Evolutionary conservation across 1,139 yeast genomes (phyloP).

Genomic region (Debaryomycetaceae sp.): DNA sequence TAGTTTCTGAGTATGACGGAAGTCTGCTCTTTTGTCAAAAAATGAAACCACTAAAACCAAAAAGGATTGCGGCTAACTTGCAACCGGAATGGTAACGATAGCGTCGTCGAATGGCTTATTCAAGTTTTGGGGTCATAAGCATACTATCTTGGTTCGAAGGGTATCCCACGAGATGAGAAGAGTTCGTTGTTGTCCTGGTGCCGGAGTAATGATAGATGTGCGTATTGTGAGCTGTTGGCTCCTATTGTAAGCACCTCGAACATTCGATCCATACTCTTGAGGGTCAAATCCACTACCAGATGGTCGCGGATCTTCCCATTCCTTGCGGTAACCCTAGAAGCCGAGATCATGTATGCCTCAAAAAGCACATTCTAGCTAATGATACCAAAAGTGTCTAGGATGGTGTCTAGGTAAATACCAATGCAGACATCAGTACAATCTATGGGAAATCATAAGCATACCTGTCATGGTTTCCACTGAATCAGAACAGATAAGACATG

Average conservation of each 20-base stretch:
- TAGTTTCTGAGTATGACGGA: constrained; percentile 2
- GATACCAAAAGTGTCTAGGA: constrained; percentile 1
- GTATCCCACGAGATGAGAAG: not conserved
- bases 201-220: constrained; percentile 5
- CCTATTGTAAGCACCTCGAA: not conserved
- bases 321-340: too few species aligned
- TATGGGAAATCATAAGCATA: not conserved
- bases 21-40: constrained; percentile 1
- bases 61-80: not conserved
- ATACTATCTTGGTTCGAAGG: not conserved
- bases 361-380: not conserved
- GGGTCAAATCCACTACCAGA: not conserved
- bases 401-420: constrained; percentile 4
- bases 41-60: constrained; percentile 8
- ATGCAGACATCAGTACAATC: not conserved
- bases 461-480: too few species aligned
- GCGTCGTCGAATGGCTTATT: not conserved
- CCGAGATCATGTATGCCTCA: not conserved
- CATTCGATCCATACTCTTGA: not conserved
- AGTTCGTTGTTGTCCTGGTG: not conserved
- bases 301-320: too few species aligned
- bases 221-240: not conserved
- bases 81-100: not conserved
- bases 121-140: not conserved
- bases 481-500: too few species aligned